Base-by-base conservation (phyloP, 179 eudicot genomes). In the Kewa caespitosa region DNA sequence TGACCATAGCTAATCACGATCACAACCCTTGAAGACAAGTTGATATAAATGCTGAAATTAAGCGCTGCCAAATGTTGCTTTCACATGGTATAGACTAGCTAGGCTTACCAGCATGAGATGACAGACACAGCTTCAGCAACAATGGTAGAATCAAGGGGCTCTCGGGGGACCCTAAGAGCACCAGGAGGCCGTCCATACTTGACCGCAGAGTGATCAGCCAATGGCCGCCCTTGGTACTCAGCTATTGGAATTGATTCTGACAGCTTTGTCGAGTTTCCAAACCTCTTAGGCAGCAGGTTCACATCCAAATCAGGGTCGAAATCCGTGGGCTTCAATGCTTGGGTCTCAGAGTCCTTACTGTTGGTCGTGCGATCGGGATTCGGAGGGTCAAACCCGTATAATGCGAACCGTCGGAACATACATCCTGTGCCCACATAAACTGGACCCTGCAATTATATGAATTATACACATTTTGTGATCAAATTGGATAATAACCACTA, bases 41-140 rank as follows among this genome's bases (percentile, higher is more conserved):
- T n/a, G n/a, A n/a, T n/a, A n/a, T n/a, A n/a, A n/a, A n/a, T n/a
- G n/a, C n/a, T n/a, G n/a, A n/a, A n/a, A n/a, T n/a, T n/a, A n/a
- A n/a, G n/a, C n/a, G n/a, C n/a, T n/a, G n/a, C n/a, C n/a, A n/a
- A n/a, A n/a, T n/a, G n/a, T n/a, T n/a, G n/a, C n/a, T n/a, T n/a
- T n/a, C n/a, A n/a, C n/a, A n/a, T n/a, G n/a, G n/a, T n/a, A n/a
- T n/a, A n/a, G n/a, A n/a, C n/a, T n/a, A n/a, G n/a, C n/a, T n/a
- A n/a, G 31, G n/a, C n/a, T 71, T 87, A 91, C 97, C 96, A 92
- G 73, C 97, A 92, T 70, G 96, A 92, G 74, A 92, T 87, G 31
- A 92, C 97, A 4, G 96, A 90, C 38, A 92, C 97, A 1, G 92
- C 88, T 82, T 92, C 96, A 48, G 97, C 93, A 8, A 92, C 96